phyloP scores from a whole-genome alignment of 2,329 filamentous ascomycete species.

The Zymoseptoria crescenta region DNA sequence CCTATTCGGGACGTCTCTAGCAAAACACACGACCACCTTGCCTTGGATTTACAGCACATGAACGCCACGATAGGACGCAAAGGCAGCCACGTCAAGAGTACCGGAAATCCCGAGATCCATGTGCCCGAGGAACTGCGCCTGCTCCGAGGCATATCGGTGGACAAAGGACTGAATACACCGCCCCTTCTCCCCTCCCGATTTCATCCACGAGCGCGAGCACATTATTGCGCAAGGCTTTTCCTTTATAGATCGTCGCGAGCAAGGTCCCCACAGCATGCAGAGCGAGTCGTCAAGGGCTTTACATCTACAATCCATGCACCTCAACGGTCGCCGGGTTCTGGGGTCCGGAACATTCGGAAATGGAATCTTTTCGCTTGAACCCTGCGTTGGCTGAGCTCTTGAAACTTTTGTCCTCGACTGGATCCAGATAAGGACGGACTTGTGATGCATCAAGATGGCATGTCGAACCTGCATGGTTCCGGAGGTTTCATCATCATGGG shows the following conservation, averaged over 20 bases:
- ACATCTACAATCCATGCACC: background rate
- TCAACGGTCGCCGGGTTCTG: background rate
- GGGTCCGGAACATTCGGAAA: background rate
- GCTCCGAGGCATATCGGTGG: background rate
- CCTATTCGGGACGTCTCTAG: background rate
- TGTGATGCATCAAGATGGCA: no score
- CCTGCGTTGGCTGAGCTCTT: background rate
- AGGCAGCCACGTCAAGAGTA: background rate
- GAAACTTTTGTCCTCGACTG: no score
- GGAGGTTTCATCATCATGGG: no score
- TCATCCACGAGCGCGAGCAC: no score
- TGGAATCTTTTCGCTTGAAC: background rate
- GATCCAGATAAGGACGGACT: no score
- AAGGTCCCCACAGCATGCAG: background rate
- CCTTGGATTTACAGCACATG: background rate
- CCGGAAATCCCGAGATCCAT: background rate
- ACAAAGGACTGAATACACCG: background rate
- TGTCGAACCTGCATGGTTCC: no score
- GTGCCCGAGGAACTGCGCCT: no score
- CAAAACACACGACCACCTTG: background rate
- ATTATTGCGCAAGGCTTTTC: no score
- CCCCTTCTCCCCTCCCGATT: background rate
- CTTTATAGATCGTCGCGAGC: background rate
- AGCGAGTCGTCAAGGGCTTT: background rate
- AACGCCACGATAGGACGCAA: background rate